Evolutionary conservation across 139 green algal genomes (phyloP).

Genomic region (Micractinium conductrix): DNA sequence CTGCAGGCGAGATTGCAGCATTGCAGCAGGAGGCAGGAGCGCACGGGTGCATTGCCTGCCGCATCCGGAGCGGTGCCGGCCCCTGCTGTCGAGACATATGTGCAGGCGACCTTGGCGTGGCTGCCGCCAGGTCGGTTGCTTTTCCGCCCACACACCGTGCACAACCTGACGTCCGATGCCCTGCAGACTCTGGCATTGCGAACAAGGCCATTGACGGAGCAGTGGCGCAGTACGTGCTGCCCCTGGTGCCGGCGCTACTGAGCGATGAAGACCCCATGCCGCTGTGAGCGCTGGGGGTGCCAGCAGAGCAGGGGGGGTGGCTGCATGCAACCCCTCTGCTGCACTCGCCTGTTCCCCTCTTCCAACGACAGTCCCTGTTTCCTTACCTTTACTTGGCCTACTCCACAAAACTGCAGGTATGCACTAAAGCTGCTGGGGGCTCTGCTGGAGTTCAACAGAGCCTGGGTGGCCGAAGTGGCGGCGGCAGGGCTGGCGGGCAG

Average conservation of each 20-base stretch:
- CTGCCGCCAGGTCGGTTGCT: too few relatives aligned
- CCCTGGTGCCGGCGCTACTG: slow-evolving; percentile 82
- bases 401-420: slow-evolving; percentile 65
- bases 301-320: neutral
- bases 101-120: too few relatives aligned
- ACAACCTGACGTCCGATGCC: too few relatives aligned
- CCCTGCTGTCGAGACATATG: too few relatives aligned
- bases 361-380: too few relatives aligned
- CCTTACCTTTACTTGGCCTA: too few relatives aligned
- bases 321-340: too few relatives aligned
- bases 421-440: slow-evolving; percentile 83
- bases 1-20: slow-evolving; percentile 5
- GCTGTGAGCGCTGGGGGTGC: slow-evolving; percentile 41
- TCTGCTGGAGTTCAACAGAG: slow-evolving; percentile 49
- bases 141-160: too few relatives aligned
- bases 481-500: slow-evolving; percentile 7
- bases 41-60: too few relatives aligned
- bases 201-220: slow-evolving; percentile 58
- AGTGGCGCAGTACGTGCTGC: slow-evolving; percentile 72
- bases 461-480: slow-evolving; percentile 9
- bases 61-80: too few relatives aligned
- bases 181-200: slow-evolving; percentile 21
- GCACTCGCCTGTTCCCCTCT: too few relatives aligned
- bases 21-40: neutral
- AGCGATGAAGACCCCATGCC: slow-evolving; percentile 88